Base-by-base conservation (phyloP, 768 basidiomycete species). In the Trametes punicea region DNA sequence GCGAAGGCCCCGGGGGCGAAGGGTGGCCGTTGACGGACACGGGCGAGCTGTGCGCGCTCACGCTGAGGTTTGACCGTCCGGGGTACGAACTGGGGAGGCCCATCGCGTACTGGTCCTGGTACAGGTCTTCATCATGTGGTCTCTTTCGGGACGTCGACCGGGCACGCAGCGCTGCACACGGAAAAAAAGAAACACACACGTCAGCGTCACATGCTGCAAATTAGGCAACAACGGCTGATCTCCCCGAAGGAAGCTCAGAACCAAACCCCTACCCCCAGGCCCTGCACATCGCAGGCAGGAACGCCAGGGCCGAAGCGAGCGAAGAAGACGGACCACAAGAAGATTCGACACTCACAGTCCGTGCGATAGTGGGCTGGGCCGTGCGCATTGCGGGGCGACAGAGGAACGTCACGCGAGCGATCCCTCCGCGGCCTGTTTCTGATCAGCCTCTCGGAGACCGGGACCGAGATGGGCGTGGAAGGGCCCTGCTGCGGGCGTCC, bases 71-170 rank as follows among this genome's bases (percentile, higher is more conserved):
- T 11, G 76, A 61, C 23, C 68, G 70, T 45, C 69, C 69, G 44
- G 68, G 67, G 48, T 67, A 66, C 25, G 70, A 67, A 48, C 68
- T 62, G 25, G 70, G 77, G 44, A 84, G 79, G 4, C 77, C 67
- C 41, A 73, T 72, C 48, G 54, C 62, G 39, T 57, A 68, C 34
- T 46, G 56, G 46, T 68, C 67, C 29, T 63, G 61, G 51, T 60
- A 62, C 34, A 84, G 83, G 33, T 76, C 76, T 57, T 90, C 88
- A 62, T 88, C 87, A 55, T 76, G 83, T 15, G 81, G 85, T 33
- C 88, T 83, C 69, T 81, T 83, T 45, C 88, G 84, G 36, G 89
- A 90, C 2, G 85, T 79, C 39, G 88, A 91, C 61, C 88, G 77
- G 41, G 88, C 87, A 58, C 88, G 79, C 61, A 84, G 82, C 26